Conservation (phyloP, 805 yeast genomes). For the Myxozyma vanderwaltii region DNA sequence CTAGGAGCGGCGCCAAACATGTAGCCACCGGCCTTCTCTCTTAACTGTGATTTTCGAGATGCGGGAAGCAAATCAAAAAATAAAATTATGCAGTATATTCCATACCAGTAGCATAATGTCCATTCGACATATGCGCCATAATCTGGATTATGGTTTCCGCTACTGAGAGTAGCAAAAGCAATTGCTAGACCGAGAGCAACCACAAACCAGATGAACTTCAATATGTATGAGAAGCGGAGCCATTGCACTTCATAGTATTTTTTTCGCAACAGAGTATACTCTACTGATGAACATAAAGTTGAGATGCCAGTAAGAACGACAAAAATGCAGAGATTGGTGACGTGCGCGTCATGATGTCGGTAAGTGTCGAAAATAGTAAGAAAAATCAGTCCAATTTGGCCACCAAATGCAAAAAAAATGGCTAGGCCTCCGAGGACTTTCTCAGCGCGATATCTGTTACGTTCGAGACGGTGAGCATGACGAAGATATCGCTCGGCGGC, state of each 20-base stretch:
- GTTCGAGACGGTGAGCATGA: conserved; percentile 56
- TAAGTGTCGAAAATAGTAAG: conserved; percentile 74
- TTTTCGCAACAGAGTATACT: conserved; percentile 51
- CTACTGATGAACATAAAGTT: conserved; percentile 49
- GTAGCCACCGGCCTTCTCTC: conserved; percentile 15
- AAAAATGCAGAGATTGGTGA: conserved; percentile 71
- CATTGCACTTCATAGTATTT: conserved; percentile 45
- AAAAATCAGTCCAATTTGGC: conserved; percentile 72
- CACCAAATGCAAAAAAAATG: conserved; percentile 53
- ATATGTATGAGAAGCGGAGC: conserved; percentile 47
- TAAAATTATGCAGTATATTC: conserved; percentile 63
- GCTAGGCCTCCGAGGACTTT: conserved; percentile 49
- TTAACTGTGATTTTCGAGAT: conserved; percentile 20
- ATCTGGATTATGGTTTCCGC: conserved; percentile 40
- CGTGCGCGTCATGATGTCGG: conserved; percentile 53
- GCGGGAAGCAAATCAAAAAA: conserved; percentile 67
- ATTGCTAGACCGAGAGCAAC: conserved; percentile 69
- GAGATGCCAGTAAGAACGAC: conserved; percentile 65
- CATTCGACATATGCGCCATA: conserved; percentile 65
- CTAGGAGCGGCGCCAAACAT: conserved; percentile 7
- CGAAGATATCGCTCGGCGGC: conserved; percentile 66
- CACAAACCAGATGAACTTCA: conserved; percentile 66
- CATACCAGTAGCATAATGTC: conserved; percentile 84
- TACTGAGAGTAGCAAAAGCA: conserved; percentile 52
- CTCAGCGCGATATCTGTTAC: conserved; percentile 51